phyloP scores from a whole-genome alignment of 2,329 filamentous ascomycete genomes.

The Fusarium sp. region DNA sequence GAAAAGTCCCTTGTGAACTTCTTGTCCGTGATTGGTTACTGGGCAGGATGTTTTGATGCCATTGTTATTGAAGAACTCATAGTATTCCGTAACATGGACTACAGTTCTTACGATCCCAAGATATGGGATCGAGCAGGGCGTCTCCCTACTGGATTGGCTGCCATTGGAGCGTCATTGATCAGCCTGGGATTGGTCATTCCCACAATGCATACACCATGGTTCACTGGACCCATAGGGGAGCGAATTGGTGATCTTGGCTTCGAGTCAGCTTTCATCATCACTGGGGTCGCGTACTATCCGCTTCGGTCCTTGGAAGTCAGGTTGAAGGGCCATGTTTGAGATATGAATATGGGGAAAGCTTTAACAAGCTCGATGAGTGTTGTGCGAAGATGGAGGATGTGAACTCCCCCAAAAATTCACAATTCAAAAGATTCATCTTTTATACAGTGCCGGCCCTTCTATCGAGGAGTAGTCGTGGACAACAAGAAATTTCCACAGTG shows the following conservation, averaged over 20 bases:
- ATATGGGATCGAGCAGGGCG: conserved; percentile 60
- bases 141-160: conserved; percentile 60
- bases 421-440: not conserved
- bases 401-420: not conserved
- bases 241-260: conserved; percentile 62
- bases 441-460: not conserved
- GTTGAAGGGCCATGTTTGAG: conserved; percentile 47
- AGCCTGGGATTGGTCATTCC: conserved; percentile 59
- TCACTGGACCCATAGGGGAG: conserved; percentile 58
- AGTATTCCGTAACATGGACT: conserved; percentile 59
- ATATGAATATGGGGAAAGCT: not conserved
- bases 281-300: conserved; percentile 58
- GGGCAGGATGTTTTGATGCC: conserved; percentile 60
- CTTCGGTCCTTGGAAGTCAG: conserved; percentile 52
- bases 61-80: conserved; percentile 60
- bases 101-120: conserved; percentile 55
- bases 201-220: conserved; percentile 60
- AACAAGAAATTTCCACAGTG: not conserved
- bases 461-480: not conserved
- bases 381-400: not conserved
- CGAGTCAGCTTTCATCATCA: conserved; percentile 59
- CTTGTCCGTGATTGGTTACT: conserved; percentile 61
- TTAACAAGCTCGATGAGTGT: not conserved
- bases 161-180: conserved; percentile 58
- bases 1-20: conserved; percentile 60